Evolutionary conservation across 306 rosid genomes (phyloP), one percentile per base, ranked within the genome.

Genomic region (Lathyrus oleraceus): DNA sequence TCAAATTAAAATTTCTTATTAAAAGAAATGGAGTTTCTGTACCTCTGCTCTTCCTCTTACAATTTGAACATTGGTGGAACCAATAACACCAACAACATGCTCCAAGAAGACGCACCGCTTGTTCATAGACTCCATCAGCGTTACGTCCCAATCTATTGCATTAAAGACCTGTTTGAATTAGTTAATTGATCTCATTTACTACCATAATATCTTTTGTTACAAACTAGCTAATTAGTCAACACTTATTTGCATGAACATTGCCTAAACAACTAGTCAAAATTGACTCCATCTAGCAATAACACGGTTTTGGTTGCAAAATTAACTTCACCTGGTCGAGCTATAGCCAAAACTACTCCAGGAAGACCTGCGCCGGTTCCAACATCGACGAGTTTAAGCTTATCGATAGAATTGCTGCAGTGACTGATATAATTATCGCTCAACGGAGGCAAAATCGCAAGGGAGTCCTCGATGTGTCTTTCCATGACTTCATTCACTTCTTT

Each of bases 21-120:
- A 15, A 20, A 62, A 39, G 28, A 66, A 62, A 10, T 0, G 11
- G 5, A 70, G 36, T 10, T 45, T 1, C 9, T 11, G 15, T 85
- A 93, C 97, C 97, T 94, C 97, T 5, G 97, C 98, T 78, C 98
- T 85, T 80, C 97, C 97, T 81, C 97, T 84, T 35, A 90, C 82
- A 71, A 94, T 84, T 71, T 85, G 81, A 81, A 88, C 82, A 67
- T 94, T 94, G 1, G 86, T 74, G 59, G 89, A 84, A 40, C 96
- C 90, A 10, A 84, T 59, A 69, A 80, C 87, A 65, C 77, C 65
- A 8, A 87, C 77, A 36, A 77, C 90, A 11, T 88, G 95, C 85
- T 94, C 97, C 88, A 94, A 83, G 81, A 90, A 90, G 19, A 90
- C 72, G 70, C 97, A 94, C 5, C 96, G 81, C 79, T 94, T 94